Evolutionary conservation across 257 asterid species (phyloP).

Genomic region (Solanum sparsipilum): DNA sequence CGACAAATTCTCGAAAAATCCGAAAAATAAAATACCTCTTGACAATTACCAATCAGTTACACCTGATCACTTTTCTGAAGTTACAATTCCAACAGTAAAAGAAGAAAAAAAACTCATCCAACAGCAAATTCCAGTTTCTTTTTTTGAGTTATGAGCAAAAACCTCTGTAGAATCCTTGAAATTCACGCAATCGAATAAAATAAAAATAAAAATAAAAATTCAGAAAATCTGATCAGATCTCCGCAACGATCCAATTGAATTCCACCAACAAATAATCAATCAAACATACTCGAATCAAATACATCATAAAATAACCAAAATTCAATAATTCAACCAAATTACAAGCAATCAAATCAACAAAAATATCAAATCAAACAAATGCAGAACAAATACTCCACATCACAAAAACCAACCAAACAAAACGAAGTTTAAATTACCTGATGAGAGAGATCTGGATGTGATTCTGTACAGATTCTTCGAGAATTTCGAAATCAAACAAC

Average conservation of each 20-base stretch:
- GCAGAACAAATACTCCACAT: neutral
- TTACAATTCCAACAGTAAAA: neutral
- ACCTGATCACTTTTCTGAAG: neutral
- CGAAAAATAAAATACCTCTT: neutral
- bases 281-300: neutral
- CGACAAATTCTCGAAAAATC: neutral
- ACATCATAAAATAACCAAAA: neutral
- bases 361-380: neutral
- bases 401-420: neutral
- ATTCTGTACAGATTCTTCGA: neutral
- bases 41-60: neutral
- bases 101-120: neutral
- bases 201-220: neutral
- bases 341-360: neutral
- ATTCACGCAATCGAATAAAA: neutral
- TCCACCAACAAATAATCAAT: neutral
- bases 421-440: neutral
- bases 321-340: neutral
- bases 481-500: neutral
- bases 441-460: neutral
- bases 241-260: neutral
- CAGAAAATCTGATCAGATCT: slow-evolving; percentile 7
- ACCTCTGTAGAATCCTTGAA: neutral
- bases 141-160: neutral
- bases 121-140: neutral